These are phyloP conservation scores for Rhypophila decipiens DNA, from an alignment of 495 filamentous ascomycete genomes.

Conservation along the genomic window DNA sequence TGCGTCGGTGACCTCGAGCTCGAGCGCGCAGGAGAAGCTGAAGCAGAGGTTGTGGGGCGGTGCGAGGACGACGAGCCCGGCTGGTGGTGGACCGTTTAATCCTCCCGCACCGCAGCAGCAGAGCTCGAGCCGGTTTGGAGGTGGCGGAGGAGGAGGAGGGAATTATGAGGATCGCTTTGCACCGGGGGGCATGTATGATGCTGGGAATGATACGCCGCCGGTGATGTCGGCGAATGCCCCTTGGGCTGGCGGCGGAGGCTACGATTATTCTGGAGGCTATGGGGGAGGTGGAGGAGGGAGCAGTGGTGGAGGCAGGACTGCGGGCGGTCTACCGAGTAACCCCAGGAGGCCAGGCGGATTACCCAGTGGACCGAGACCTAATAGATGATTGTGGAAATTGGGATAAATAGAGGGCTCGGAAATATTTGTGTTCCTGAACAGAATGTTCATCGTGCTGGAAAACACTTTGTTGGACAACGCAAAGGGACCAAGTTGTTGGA, in stretches of 20 bases:
- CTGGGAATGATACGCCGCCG: slow-evolving; percentile 34
- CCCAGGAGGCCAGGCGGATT: slow-evolving; percentile 38
- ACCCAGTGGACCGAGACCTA: slow-evolving; percentile 29
- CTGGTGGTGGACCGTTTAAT: slow-evolving; percentile 28
- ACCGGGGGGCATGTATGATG: slow-evolving; percentile 31
- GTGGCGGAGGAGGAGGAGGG: slow-evolving; percentile 23
- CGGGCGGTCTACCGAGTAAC: slow-evolving; percentile 44
- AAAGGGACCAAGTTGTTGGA: too few relatives aligned
- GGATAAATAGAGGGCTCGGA: neutral
- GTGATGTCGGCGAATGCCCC: slow-evolving; percentile 43
- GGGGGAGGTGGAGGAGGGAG: slow-evolving; percentile 29
- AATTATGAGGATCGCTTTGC: slow-evolving; percentile 42
- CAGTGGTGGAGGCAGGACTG: slow-evolving; percentile 24
- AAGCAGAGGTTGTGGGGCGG: slow-evolving; percentile 47
- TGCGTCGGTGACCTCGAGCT: slow-evolving; percentile 27
- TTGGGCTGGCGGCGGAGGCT: slow-evolving; percentile 33
- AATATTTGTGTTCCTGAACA: neutral
- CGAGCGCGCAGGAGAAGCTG: slow-evolving; percentile 41
- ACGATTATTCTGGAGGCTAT: slow-evolving; percentile 24
- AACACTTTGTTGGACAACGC: neutral
- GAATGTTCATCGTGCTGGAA: neutral
- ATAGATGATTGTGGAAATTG: neutral
- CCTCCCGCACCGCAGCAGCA: slow-evolving; percentile 27
- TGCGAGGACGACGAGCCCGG: slow-evolving; percentile 36
- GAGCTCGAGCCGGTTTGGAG: slow-evolving; percentile 10